Conservation (phyloP, 2,329 filamentous ascomycete species). For the Aspergillus texensis region DNA sequence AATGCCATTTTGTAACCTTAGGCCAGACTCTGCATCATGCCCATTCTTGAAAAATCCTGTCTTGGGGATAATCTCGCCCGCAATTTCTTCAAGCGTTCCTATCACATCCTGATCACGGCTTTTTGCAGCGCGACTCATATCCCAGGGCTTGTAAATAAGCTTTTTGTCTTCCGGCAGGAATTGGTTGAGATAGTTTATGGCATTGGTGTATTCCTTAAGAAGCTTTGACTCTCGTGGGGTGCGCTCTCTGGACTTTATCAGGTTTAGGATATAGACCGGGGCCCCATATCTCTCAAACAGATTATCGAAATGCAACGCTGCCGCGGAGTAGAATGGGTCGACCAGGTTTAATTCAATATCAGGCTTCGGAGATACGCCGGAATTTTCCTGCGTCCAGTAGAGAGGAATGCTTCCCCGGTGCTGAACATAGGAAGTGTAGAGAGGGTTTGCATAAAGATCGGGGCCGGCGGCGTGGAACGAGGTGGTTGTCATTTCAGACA, state of each 20-base stretch:
- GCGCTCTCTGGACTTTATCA: conserved; percentile 86
- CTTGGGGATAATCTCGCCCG: conserved; percentile 78
- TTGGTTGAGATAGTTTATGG: conserved; percentile 90
- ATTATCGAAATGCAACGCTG: conserved; percentile 92
- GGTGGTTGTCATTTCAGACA: conserved; percentile 90
- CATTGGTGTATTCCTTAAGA: conserved; percentile 81
- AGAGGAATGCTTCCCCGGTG: conserved; percentile 95
- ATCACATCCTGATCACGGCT: conserved; percentile 92
- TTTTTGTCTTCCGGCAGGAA: conserved; percentile 81
- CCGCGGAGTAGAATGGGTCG: conserved; percentile 92
- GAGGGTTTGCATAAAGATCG: conserved; percentile 80
- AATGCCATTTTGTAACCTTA: conserved; percentile 83
- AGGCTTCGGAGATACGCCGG: conserved; percentile 92
- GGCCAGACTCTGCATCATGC: conserved; percentile 65
- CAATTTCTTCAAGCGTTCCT: conserved; percentile 83
- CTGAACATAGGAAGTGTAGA: conserved; percentile 95
- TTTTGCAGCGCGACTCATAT: conserved; percentile 97
- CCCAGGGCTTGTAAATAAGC: conserved; percentile 93
- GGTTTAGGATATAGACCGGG: conserved; percentile 86
- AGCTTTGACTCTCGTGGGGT: conserved; percentile 91
- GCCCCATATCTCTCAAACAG: conserved; percentile 91
- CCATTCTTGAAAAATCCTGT: conserved; percentile 97
- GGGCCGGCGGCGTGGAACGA: conserved; percentile 93
- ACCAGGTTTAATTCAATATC: conserved; percentile 94
- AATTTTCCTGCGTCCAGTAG: conserved; percentile 96